phyloP scores from a whole-genome alignment of 352 stramenopile genomes.

The Globisporangium polare region DNA sequence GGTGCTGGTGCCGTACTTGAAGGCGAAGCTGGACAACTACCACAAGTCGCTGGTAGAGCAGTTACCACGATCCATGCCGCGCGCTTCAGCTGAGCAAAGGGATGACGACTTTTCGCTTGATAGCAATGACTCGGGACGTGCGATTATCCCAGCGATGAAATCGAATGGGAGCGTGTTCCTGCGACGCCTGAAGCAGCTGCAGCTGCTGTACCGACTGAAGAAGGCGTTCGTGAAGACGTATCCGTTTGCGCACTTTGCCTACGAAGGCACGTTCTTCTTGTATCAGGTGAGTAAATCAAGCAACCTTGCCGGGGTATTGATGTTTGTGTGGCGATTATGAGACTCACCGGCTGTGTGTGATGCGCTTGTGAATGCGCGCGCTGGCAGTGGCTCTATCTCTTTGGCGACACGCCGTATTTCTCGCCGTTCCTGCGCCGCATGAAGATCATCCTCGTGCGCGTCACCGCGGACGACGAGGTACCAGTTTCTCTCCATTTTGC shows the following conservation, averaged over 20 bases:
- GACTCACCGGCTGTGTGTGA: background rate
- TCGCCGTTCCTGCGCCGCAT: constrained; percentile 69
- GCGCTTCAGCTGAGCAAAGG: background rate
- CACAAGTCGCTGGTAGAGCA: constrained; percentile 43
- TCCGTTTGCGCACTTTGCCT: constrained; percentile 72
- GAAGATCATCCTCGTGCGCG: constrained; percentile 70
- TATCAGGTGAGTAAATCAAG: constrained; percentile 43
- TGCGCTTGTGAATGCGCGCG: background rate
- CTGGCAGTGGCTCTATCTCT: constrained; percentile 76
- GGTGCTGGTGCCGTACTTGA: constrained; percentile 76
- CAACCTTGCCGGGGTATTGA: background rate
- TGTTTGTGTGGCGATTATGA: background rate
- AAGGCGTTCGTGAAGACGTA: constrained; percentile 62
- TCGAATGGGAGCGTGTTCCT: constrained; percentile 33
- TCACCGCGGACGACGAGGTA: constrained; percentile 71
- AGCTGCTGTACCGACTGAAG: constrained; percentile 47
- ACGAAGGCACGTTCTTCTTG: constrained; percentile 78
- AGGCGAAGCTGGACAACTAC: constrained; percentile 69
- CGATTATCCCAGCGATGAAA: background rate
- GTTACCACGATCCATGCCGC: constrained; percentile 15
- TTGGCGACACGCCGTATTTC: constrained; percentile 82
- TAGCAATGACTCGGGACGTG: background rate
- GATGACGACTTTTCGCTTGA: background rate
- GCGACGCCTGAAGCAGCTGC: constrained; percentile 39
- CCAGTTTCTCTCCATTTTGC: background rate